Evolutionary conservation across 306 rosid species (phyloP).

Genomic region (Ormosia emarginata): DNA sequence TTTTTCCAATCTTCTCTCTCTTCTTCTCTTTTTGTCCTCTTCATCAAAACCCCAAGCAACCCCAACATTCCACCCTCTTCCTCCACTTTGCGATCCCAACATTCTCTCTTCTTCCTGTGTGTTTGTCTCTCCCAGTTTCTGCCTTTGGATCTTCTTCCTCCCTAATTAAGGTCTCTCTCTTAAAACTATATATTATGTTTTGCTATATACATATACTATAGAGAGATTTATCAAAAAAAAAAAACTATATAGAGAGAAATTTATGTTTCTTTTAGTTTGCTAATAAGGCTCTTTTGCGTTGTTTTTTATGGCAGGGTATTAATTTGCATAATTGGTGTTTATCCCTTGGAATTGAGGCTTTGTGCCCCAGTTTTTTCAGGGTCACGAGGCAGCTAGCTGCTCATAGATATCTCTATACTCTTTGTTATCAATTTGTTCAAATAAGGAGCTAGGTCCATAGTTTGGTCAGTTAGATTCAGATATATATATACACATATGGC

Average conservation of each 20-base stretch:
- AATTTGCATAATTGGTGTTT: background rate
- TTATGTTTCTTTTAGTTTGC: background rate
- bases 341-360: conserved; percentile 24
- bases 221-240: background rate
- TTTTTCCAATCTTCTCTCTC: conserved; percentile 15
- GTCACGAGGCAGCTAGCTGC: conserved; percentile 7
- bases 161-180: conserved; percentile 21
- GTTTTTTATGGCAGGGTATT: background rate
- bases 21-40: conserved; percentile 59
- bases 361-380: conserved; percentile 15
- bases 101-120: conserved; percentile 17
- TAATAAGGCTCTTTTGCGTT: background rate
- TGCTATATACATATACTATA: background rate
- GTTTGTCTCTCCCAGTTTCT: background rate
- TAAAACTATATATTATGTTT: background rate
- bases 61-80: conserved; percentile 45
- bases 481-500: conserved; percentile 45
- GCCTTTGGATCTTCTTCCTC: conserved; percentile 20
- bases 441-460: conserved; percentile 15
- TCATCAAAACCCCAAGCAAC: conserved; percentile 78
- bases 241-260: background rate
- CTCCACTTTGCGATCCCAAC: conserved; percentile 18
- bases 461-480: background rate
- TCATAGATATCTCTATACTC: background rate
- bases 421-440: conserved; percentile 6